phyloP scores from a whole-genome alignment of 345 rosid genomes.

The Moricandia arvensis region DNA sequence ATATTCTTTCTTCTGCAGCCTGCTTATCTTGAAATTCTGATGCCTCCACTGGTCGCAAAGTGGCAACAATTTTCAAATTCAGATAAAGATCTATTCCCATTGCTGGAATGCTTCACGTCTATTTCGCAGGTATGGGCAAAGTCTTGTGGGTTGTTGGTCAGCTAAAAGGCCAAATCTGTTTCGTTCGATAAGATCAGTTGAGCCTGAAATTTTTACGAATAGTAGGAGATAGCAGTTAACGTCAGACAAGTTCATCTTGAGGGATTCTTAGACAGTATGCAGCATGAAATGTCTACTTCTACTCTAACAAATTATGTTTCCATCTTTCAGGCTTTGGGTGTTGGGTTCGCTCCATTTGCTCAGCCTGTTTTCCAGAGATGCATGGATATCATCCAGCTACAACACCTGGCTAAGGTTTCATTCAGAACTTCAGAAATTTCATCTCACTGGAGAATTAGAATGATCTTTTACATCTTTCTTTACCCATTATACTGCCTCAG shows the following conservation, averaged over 20 bases:
- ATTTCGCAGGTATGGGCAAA: constrained; percentile 69
- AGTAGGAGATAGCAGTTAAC: background rate
- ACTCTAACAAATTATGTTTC: constrained; percentile 18
- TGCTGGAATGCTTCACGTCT: constrained; percentile 94
- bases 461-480: constrained; percentile 2
- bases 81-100: constrained; percentile 93
- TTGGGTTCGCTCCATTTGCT: constrained; percentile 90
- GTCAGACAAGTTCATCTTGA: constrained; percentile 9
- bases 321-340: constrained; percentile 79
- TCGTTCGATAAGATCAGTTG: background rate
- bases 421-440: constrained; percentile 6
- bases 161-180: background rate
- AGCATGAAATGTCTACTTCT: constrained; percentile 5
- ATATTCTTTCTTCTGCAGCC: constrained; percentile 57
- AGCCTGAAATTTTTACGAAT: background rate
- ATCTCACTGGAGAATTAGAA: background rate
- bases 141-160: background rate
- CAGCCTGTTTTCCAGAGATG: constrained; percentile 94
- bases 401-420: constrained; percentile 82
- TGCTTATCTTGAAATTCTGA: constrained; percentile 71
- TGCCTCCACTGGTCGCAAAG: constrained; percentile 92
- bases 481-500: background rate
- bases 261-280: background rate
- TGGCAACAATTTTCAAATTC: constrained; percentile 93
- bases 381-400: constrained; percentile 72